These are phyloP conservation scores for Sanghuangporus sanghuang DNA, from an alignment of 1,284 basidiomycete genomes.

Conservation along the genomic window DNA sequence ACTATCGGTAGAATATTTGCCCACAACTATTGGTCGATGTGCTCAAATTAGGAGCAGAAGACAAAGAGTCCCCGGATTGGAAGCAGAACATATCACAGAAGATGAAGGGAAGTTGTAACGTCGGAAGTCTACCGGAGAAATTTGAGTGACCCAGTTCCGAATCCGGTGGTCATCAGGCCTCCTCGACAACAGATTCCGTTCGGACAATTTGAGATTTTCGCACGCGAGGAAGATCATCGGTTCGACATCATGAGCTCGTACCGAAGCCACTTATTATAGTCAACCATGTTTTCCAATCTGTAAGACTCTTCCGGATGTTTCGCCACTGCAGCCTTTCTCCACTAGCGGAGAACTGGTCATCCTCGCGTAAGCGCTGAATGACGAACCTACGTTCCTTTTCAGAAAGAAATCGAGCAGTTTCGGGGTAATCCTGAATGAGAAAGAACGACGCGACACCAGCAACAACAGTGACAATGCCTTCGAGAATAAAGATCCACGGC, in stretches of 20 bases:
- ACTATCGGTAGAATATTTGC: neutral
- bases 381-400: constrained; percentile 65
- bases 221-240: constrained; percentile 5
- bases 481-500: constrained; percentile 73
- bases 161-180: neutral
- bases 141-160: neutral
- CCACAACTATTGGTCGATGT: neutral
- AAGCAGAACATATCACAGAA: neutral
- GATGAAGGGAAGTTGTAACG: neutral
- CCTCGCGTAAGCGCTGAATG: constrained; percentile 62
- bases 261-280: constrained; percentile 29
- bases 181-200: neutral
- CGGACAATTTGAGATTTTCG: neutral
- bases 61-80: neutral
- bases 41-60: neutral
- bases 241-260: neutral
- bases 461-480: constrained; percentile 61
- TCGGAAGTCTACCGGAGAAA: neutral
- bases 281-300: constrained; percentile 73
- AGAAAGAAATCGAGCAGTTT: constrained; percentile 72
- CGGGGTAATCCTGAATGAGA: constrained; percentile 78
- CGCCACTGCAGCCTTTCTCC: constrained; percentile 59
- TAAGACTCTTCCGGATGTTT: constrained; percentile 54
- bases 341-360: constrained; percentile 67
- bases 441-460: constrained; percentile 65